phyloP scores from a whole-genome alignment of 257 asterid species.

The Euphrasia confusa region DNA sequence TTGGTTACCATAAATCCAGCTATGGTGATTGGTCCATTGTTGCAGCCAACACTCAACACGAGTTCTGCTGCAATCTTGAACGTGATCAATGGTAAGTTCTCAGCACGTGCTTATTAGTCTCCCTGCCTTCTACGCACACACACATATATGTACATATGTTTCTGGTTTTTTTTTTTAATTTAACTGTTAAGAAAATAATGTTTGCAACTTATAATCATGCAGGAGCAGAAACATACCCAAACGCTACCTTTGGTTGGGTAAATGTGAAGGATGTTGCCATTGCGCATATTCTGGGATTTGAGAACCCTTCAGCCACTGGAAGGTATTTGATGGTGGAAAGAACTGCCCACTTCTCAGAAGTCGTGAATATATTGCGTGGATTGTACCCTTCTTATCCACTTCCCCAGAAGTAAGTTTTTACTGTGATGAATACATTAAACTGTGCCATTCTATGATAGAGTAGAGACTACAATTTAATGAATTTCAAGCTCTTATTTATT shows the following conservation, averaged over 20 bases:
- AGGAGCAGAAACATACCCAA: constrained; percentile 46
- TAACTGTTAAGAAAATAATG: constrained; percentile 5
- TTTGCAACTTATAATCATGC: constrained; percentile 20
- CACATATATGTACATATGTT: background rate
- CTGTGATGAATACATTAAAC: background rate
- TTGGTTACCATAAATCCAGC: constrained; percentile 51
- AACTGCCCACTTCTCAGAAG: constrained; percentile 38
- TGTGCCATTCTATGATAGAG: background rate
- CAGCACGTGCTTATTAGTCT: background rate
- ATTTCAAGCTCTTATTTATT: background rate
- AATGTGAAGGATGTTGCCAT: constrained; percentile 50
- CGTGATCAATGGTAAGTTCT: constrained; percentile 41
- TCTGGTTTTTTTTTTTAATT: constrained; percentile 7
- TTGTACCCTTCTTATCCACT: constrained; percentile 37
- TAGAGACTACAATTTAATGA: background rate
- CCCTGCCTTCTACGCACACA: constrained; percentile 6
- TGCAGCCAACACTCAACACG: constrained; percentile 57
- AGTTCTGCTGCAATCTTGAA: constrained; percentile 39
- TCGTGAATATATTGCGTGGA: constrained; percentile 38
- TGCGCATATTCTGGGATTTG: constrained; percentile 49
- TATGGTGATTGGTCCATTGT: constrained; percentile 46
- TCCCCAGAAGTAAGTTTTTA: constrained; percentile 43
- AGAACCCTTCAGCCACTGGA: constrained; percentile 47
- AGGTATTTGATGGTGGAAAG: constrained; percentile 43
- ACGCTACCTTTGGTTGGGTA: constrained; percentile 42